Evolutionary conservation across 139 green algal genomes (phyloP).

Genomic region (Chlamydomonas sp.): DNA sequence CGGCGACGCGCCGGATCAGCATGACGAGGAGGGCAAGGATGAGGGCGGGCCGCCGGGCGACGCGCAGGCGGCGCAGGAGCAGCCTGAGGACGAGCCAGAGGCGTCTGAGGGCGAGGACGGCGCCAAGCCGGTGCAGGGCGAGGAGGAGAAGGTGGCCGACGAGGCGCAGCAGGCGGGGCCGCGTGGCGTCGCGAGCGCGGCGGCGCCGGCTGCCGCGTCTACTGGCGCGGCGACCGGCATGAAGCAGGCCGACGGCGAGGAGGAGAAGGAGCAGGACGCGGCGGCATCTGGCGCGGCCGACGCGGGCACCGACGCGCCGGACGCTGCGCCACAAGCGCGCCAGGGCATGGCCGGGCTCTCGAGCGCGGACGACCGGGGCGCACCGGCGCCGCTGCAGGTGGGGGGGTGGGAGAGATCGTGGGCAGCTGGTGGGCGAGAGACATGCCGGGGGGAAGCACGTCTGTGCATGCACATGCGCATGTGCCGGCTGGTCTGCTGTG

Average conservation of each 20-base stretch:
- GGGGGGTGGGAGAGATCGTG: constrained; percentile 21
- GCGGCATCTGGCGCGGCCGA: background rate
- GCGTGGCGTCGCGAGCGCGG: constrained; percentile 36
- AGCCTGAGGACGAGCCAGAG: constrained; percentile 21
- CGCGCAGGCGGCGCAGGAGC: constrained; percentile 10
- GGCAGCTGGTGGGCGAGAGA: constrained; percentile 24
- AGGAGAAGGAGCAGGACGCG: constrained; percentile 10
- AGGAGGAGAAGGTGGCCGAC: constrained; percentile 14
- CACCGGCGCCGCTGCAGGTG: constrained; percentile 13
- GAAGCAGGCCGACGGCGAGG: background rate
- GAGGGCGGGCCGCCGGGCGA: constrained; percentile 13
- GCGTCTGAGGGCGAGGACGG: background rate
- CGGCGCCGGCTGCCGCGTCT: constrained; percentile 18
- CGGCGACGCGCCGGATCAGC: constrained; percentile 45
- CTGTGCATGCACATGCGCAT: too few relatives aligned
- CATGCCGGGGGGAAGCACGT: too few relatives aligned
- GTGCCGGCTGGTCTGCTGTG: too few relatives aligned
- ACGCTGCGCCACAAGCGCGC: constrained; percentile 18
- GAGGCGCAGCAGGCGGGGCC: constrained; percentile 41
- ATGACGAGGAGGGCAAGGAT: constrained; percentile 25
- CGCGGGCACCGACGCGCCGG: constrained; percentile 1
- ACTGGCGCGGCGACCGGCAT: background rate
- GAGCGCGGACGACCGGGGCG: constrained; percentile 8
- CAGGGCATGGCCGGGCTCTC: constrained; percentile 27
- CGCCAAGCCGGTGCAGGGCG: background rate